Conservation (phyloP, 78 protist species). For the Goniomonas avonlea region DNA sequence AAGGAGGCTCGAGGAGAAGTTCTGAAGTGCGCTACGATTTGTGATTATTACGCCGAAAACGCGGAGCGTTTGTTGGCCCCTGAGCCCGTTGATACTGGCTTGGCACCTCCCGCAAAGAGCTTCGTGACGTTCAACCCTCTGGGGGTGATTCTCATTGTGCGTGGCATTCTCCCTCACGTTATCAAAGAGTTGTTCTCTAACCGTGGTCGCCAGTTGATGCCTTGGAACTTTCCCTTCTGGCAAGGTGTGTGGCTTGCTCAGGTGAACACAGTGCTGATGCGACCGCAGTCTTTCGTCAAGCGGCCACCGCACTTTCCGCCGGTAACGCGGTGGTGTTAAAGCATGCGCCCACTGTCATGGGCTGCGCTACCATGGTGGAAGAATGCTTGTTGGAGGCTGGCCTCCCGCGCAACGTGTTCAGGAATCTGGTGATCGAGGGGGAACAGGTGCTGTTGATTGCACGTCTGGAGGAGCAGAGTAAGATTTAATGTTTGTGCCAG, state of each 20-base stretch:
- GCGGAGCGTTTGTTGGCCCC: not conserved
- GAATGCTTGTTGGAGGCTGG: not conserved
- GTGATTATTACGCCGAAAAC: constrained; percentile 19
- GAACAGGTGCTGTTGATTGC: too few species aligned
- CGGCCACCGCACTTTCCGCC: constrained; percentile 8
- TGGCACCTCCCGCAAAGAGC: not conserved
- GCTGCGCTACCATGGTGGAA: constrained; percentile 3
- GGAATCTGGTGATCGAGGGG: not conserved
- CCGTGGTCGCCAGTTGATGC: constrained; percentile 4
- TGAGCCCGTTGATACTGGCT: constrained; percentile 3
- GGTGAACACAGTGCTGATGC: too few species aligned
- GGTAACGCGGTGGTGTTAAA: constrained; percentile 4
- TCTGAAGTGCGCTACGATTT: not conserved
- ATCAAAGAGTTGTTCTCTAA: too few species aligned
- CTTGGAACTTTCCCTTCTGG: constrained; percentile 38
- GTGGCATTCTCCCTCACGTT: too few species aligned
- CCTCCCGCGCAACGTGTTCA: not conserved
- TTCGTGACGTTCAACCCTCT: constrained; percentile 25
- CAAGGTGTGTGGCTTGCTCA: too few species aligned
- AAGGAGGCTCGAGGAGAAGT: constrained; percentile 10
- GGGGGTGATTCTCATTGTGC: constrained; percentile 13
- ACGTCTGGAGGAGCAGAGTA: too few species aligned
- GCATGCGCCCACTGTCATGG: constrained; percentile 1
- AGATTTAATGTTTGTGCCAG: too few species aligned
- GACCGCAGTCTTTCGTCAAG: constrained; percentile 14